A percentile compares a stretch with the other conserved stretches of the same genome.
These are phyloP conservation scores for Kazachstania taianensis DNA, from an alignment of 805 yeast species.

Conservation along the genomic window DNA sequence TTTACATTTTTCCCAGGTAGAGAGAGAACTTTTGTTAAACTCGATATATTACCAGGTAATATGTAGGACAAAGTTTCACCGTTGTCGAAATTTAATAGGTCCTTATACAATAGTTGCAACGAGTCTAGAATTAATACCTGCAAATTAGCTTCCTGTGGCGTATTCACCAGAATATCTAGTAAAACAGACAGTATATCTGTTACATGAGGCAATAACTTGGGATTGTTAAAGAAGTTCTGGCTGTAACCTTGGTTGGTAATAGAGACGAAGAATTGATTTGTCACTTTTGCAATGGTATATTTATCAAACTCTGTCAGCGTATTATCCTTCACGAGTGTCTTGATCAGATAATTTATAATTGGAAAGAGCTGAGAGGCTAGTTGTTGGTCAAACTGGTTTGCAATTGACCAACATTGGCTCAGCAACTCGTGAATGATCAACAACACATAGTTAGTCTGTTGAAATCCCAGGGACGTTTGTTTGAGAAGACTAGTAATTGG, in stretches of 20 bases:
- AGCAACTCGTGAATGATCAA: constrained; percentile 38
- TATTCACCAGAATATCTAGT: constrained; percentile 28
- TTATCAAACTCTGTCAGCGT: constrained; percentile 10
- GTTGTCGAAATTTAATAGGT: constrained; percentile 27
- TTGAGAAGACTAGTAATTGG: constrained; percentile 48
- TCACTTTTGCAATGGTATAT: background rate
- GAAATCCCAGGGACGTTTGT: constrained; percentile 36
- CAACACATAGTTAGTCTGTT: constrained; percentile 37
- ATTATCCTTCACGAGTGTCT: constrained; percentile 11
- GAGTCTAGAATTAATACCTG: constrained; percentile 30
- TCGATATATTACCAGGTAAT: constrained; percentile 43
- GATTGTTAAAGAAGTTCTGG: constrained; percentile 12
- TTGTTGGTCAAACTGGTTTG: constrained; percentile 29
- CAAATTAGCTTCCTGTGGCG: constrained; percentile 18
- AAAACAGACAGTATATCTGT: constrained; percentile 40
- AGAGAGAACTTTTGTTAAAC: constrained; percentile 32
- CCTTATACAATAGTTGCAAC: constrained; percentile 28
- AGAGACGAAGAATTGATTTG: background rate
- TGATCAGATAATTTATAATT: constrained; percentile 35
- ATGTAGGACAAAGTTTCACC: constrained; percentile 42
- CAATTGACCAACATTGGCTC: constrained; percentile 36
- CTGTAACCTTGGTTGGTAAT: constrained; percentile 16
- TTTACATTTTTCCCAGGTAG: constrained; percentile 29
- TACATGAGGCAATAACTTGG: constrained; percentile 30
- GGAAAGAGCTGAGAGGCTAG: constrained; percentile 40